Evolutionary conservation across 176 grass and related monocot genomes (phyloP).

Genomic region (Otatea glauca): DNA sequence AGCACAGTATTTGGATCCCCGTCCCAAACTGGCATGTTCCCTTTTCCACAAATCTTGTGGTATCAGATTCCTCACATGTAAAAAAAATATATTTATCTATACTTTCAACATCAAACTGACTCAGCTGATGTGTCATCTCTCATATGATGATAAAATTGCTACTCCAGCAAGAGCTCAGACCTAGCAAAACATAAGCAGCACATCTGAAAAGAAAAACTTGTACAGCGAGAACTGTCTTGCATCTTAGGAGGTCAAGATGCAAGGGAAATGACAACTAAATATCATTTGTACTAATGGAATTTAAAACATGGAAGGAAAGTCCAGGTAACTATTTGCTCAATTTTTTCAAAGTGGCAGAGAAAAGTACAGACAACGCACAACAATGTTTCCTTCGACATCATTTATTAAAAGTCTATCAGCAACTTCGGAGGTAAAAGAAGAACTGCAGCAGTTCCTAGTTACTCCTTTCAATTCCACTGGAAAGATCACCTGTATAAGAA

Average conservation of each 20-base stretch:
- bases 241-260: not conserved
- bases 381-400: constrained; percentile 53
- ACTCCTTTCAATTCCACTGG: constrained; percentile 27
- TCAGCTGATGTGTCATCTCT: not conserved
- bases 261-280: not conserved
- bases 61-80: not conserved
- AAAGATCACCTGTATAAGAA: constrained; percentile 39
- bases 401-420: constrained; percentile 51
- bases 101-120: not conserved
- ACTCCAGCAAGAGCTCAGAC: not conserved
- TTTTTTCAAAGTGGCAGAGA: not conserved
- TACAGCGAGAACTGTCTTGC: not conserved
- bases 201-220: not conserved
- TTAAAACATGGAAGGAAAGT: constrained; percentile 12
- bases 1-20: too few species aligned
- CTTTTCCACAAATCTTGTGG: not conserved
- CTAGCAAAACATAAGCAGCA: not conserved
- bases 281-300: not conserved
- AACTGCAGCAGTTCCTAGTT: constrained; percentile 16
- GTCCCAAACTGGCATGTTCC: not conserved
- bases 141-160: not conserved
- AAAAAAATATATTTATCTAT: not conserved
- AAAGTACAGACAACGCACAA: constrained; percentile 32
- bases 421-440: constrained; percentile 36
- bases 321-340: constrained; percentile 16